Evolutionary conservation across 2,329 filamentous ascomycete species (phyloP).

Genomic region (Xylaria sp.): DNA sequence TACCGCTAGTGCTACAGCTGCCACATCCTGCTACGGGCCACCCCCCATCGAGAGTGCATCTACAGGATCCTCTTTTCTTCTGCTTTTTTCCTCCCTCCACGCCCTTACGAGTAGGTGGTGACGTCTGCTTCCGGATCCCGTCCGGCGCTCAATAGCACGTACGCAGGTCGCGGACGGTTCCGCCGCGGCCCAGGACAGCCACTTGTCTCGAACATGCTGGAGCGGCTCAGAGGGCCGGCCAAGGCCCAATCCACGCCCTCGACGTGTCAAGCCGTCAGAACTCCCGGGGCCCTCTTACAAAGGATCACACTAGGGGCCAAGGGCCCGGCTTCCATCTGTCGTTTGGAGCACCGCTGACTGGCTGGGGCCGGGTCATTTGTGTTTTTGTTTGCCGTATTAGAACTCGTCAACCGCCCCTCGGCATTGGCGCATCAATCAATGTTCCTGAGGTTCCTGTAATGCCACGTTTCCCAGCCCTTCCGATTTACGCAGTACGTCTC

Average conservation of each 20-base stretch:
- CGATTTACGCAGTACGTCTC: slow-evolving; percentile 19
- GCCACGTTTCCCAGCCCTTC: slow-evolving; percentile 32
- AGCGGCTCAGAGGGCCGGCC: slow-evolving; percentile 17
- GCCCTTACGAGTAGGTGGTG: too few species aligned
- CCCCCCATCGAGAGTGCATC: slow-evolving; percentile 3
- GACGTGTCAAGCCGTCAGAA: slow-evolving; percentile 22
- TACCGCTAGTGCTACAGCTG: neutral
- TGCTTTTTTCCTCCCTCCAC: slow-evolving; percentile 18
- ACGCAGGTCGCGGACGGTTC: slow-evolving; percentile 6
- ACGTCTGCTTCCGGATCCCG: slow-evolving; percentile 8
- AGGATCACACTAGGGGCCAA: too few species aligned
- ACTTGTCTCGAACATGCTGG: slow-evolving; percentile 10
- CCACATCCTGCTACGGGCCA: neutral
- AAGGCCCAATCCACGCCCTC: slow-evolving; percentile 22
- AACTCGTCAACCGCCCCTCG: slow-evolving; percentile 21
- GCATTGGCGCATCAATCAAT: slow-evolving; percentile 27
- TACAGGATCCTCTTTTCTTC: slow-evolving; percentile 21
- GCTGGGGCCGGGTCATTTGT: slow-evolving; percentile 13
- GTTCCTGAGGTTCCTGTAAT: slow-evolving; percentile 29
- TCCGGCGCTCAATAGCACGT: neutral
- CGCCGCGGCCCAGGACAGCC: slow-evolving; percentile 8
- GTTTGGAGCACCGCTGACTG: slow-evolving; percentile 9
- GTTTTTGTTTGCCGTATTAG: slow-evolving; percentile 11
- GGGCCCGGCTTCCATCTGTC: slow-evolving; percentile 1
- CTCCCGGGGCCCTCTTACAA: too few species aligned